These are phyloP conservation scores for Taxawa tesnikishii DNA, from an alignment of 2,329 filamentous ascomycete species.

Conservation along the genomic window DNA sequence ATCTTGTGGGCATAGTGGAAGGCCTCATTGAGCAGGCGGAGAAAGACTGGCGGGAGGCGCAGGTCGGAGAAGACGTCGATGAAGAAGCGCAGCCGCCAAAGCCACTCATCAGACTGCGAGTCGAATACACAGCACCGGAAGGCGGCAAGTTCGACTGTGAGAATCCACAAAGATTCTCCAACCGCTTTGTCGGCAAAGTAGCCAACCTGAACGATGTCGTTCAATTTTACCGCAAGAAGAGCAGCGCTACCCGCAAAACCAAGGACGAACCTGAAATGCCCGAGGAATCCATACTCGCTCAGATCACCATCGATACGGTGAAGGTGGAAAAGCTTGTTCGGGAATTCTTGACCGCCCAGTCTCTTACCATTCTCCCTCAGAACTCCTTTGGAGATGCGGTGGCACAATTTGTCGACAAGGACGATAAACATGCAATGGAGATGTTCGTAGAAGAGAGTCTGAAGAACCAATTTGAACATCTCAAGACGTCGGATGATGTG, in stretches of 20 bases:
- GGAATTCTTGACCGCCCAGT: slow-evolving; percentile 77
- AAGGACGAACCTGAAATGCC: slow-evolving; percentile 46
- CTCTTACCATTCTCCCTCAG: slow-evolving; percentile 83
- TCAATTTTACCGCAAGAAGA: slow-evolving; percentile 84
- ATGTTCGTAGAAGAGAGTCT: slow-evolving; percentile 33
- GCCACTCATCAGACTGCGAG: slow-evolving; percentile 77
- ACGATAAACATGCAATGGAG: slow-evolving; percentile 81
- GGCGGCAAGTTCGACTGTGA: slow-evolving; percentile 81
- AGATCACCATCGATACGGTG: slow-evolving; percentile 58
- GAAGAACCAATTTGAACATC: slow-evolving; percentile 28
- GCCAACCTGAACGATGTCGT: slow-evolving; percentile 92
- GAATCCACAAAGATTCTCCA: slow-evolving; percentile 92
- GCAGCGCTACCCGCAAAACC: slow-evolving; percentile 33
- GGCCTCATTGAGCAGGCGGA: slow-evolving; percentile 80
- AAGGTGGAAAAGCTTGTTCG: slow-evolving; percentile 82
- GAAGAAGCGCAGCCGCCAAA: slow-evolving; percentile 54
- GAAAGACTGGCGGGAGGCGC: slow-evolving; percentile 66
- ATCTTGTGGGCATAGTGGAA: slow-evolving; percentile 67
- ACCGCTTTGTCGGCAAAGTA: slow-evolving; percentile 78
- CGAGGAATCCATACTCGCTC: slow-evolving; percentile 49
- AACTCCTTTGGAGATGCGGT: slow-evolving; percentile 90
- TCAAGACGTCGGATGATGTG: slow-evolving; percentile 48
- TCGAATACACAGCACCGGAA: slow-evolving; percentile 78
- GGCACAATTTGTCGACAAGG: slow-evolving; percentile 83
- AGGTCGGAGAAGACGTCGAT: slow-evolving; percentile 49